phyloP scores from a whole-genome alignment of 2,329 filamentous ascomycete genomes.

The Chrysoporthe cubensis region DNA sequence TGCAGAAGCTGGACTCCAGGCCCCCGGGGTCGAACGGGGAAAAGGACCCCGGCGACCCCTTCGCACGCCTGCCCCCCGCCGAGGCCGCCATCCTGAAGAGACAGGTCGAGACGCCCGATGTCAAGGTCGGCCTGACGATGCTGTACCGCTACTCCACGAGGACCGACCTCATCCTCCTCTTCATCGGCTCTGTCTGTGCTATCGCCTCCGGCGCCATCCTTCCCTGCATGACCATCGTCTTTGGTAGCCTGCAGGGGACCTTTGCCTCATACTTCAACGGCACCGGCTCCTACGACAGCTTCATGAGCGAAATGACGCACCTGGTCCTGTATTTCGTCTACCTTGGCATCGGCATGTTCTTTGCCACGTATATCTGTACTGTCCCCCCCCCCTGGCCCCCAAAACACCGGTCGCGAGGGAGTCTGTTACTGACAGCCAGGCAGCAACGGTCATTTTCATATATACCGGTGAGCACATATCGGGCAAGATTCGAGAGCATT shows the following conservation, averaged over 20 bases:
- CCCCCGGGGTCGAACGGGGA: constrained; percentile 42
- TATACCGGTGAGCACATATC: constrained; percentile 82
- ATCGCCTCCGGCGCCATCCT: constrained; percentile 75
- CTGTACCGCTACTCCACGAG: constrained; percentile 73
- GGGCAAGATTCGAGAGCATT: constrained; percentile 78
- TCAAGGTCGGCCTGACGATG: constrained; percentile 66
- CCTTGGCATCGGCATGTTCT: constrained; percentile 78
- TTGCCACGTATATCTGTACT: constrained; percentile 63
- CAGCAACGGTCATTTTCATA: constrained; percentile 87
- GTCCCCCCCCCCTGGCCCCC: not conserved
- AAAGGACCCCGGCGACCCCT: constrained; percentile 54
- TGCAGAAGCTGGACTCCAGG: constrained; percentile 51
- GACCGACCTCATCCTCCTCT: constrained; percentile 67
- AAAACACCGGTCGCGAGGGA: not conserved
- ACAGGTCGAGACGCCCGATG: constrained; percentile 68
- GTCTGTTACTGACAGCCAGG: constrained; percentile 28
- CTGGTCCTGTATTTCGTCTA: constrained; percentile 86
- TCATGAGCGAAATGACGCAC: constrained; percentile 61
- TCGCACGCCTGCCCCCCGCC: constrained; percentile 64
- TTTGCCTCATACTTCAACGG: constrained; percentile 69
- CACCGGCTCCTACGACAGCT: constrained; percentile 53
- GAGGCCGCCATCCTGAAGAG: constrained; percentile 70
- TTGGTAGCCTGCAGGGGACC: constrained; percentile 73
- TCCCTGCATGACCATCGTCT: constrained; percentile 81
- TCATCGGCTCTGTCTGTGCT: constrained; percentile 63